These are phyloP conservation scores for Sungouiella blattae DNA, from an alignment of 805 yeast genomes.

Conservation along the genomic window DNA sequence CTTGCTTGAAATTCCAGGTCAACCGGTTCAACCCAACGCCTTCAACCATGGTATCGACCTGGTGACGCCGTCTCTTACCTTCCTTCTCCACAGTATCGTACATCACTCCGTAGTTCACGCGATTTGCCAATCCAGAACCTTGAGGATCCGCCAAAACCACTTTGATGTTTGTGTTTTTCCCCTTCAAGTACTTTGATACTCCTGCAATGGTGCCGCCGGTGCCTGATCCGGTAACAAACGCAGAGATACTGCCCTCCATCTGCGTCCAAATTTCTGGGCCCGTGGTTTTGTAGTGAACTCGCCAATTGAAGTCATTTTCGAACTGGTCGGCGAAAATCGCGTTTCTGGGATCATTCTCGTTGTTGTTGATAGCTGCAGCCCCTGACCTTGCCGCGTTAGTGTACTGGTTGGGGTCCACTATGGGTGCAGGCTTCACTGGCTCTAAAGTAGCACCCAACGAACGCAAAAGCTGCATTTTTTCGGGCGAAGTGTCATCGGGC, in stretches of 20 bases:
- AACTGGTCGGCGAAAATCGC: slow-evolving; percentile 95
- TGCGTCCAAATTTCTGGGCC: slow-evolving; percentile 92
- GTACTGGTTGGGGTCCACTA: slow-evolving; percentile 89
- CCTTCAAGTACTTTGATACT: slow-evolving; percentile 37
- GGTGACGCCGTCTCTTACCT: slow-evolving; percentile 92
- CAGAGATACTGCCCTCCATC: slow-evolving; percentile 60
- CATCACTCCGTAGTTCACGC: slow-evolving; percentile 90
- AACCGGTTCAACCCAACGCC: slow-evolving; percentile 90
- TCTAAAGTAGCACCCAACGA: slow-evolving; percentile 80
- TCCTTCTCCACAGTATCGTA: slow-evolving; percentile 84
- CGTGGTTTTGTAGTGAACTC: slow-evolving; percentile 72
- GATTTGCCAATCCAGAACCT: slow-evolving; percentile 86
- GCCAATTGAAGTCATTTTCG: slow-evolving; percentile 91
- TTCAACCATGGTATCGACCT: slow-evolving; percentile 91
- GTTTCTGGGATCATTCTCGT: slow-evolving; percentile 31
- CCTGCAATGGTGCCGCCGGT: slow-evolving; percentile 56
- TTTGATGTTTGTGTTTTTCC: slow-evolving; percentile 36
- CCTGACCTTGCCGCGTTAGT: slow-evolving; percentile 80
- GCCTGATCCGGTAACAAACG: slow-evolving; percentile 88
- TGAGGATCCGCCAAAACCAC: slow-evolving; percentile 90
- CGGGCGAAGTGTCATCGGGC: slow-evolving; percentile 89
- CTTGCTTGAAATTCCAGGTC: slow-evolving; percentile 75
- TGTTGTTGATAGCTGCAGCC: slow-evolving; percentile 49
- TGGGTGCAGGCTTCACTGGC: slow-evolving; percentile 90
- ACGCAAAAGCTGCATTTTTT: slow-evolving; percentile 67